Base-by-base conservation (phyloP, 2,329 filamentous ascomycete species). In the Didymella sp. region DNA sequence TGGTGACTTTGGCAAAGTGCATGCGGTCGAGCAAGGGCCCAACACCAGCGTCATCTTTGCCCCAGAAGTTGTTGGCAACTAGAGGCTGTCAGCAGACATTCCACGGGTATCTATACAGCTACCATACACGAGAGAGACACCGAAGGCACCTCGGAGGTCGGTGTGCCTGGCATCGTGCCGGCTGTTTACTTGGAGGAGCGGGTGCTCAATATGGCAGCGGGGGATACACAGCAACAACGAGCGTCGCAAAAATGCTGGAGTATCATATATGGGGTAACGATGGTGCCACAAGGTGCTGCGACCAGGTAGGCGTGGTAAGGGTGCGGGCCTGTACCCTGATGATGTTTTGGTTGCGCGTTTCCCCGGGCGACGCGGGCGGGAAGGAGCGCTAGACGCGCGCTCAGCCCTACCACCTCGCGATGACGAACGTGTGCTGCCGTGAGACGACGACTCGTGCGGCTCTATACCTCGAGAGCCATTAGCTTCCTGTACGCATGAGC, bases 11-110 rank as follows among this genome's bases (percentile, higher is more conserved):
- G 45, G 95, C 92, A 77, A 88, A 89, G 73, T 92, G 89, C 92
- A 99, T 96, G 72, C 95, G 94, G 76, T 94, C 91, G 27, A 99
- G 84, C 72, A 99, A 86, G 56, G 95, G 96, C 42, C 84, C 84
- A 72, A 99, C 93, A 74, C 95, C 96, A 48, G 94, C 95, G 82
- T 99, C 95, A 76, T 98, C 94, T 82, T 96, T 98, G 63, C 95
- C 95, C 95, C 95, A 99, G 78, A 99, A 99, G 77, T 99, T 99
- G 81, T 99, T 99, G 71, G 95, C 94, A 81, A 99, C 93, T 93
- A 64, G 54, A n/a, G 12, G 9, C 15, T 40, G 66, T 80, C 56
- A 79, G 78, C 64, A 73, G 67, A 22, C 12, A 6, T 21, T 25
- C 24, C 17, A 12, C 6, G n/a, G n/a, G n/a, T 13, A 37, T 24